Conservation (phyloP, 352 stramenopile species). For the Thraustochytrium sp. region DNA sequence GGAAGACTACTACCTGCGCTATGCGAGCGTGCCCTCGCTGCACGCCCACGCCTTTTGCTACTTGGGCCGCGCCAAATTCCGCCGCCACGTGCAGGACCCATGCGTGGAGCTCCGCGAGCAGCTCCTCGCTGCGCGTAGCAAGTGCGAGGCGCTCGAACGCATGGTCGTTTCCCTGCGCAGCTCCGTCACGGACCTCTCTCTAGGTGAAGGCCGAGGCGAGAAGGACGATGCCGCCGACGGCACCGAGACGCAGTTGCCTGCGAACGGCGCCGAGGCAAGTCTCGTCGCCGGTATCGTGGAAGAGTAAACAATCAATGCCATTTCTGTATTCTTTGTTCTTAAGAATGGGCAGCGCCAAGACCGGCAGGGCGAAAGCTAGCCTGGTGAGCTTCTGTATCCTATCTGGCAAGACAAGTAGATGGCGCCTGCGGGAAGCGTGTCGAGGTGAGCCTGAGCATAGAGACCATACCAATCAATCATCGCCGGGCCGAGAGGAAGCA, state of each 20-base stretch:
- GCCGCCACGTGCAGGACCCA: background rate
- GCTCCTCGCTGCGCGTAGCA: background rate
- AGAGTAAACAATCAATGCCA: too few species aligned
- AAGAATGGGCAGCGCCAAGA: too few species aligned
- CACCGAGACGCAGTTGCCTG: background rate
- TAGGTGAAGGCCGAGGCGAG: background rate
- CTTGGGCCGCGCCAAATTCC: background rate
- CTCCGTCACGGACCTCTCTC: background rate
- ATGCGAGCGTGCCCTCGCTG: background rate
- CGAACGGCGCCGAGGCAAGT: background rate
- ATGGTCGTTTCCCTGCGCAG: background rate
- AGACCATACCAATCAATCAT: too few species aligned
- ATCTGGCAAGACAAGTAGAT: too few species aligned
- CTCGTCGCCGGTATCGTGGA: too few species aligned
- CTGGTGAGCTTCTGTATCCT: too few species aligned
- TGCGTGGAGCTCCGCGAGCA: background rate
- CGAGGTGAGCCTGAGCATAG: too few species aligned
- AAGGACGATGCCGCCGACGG: background rate
- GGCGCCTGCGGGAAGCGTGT: too few species aligned
- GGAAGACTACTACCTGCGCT: constrained; percentile 40
- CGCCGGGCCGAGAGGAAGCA: too few species aligned
- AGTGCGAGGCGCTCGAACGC: background rate
- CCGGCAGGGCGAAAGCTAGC: too few species aligned
- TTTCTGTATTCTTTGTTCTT: too few species aligned
- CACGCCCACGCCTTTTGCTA: constrained; percentile 1